Evolutionary conservation across 352 stramenopile genomes (phyloP), one percentile per base, ranked within the genome.

Genomic region (Pythium oligandrum): DNA sequence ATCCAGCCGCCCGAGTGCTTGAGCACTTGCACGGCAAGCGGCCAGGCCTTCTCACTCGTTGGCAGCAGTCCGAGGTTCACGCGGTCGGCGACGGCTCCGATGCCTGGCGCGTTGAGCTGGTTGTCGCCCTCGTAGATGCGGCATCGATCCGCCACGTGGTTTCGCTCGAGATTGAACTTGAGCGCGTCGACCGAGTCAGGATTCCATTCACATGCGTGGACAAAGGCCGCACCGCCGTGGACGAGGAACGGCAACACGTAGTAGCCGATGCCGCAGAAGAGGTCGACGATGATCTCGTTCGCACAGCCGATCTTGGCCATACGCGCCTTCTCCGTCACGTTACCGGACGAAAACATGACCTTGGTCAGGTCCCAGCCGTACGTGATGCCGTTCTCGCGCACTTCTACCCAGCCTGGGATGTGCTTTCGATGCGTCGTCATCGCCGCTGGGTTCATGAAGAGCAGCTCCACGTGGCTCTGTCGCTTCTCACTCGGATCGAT

Each of bases 211-310:
- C 92, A 98, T 11, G 92, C 89, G 51, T 97, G 87, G 2, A 98
- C 88, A 51, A 96, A 86, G 3, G 68, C 61, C 2, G 91, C 94
- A 7, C 86, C 83, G 37, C 88, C 94, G 57, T 97, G 80, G 42
- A 98, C 78, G 4, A 98, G 73, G 48, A 97, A 97, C 0, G 95
- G 96, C 17, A 99, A 67, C 32, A 97, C 93, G 59, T 98, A 99
- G 66, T 99, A 99, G 10, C 96, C 96, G 66, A 99, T 98, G n/a
- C 96, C 96, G 38, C 91, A 95, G 57, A 98, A 99, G 44, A 99
- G 75, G 60, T 99, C 96, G 35, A 98, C 83, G 33, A 99, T 86
- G 1, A 85, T 70, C 53, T 99, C 93, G 26, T 71, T 83, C 12
- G 59, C 56, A 66, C 90, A 96, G 0, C 89, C 78, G 51, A 92